Evolutionary conservation across 2,329 filamentous ascomycete genomes (phyloP).

Genomic region (Plectosphaerella plurivora): DNA sequence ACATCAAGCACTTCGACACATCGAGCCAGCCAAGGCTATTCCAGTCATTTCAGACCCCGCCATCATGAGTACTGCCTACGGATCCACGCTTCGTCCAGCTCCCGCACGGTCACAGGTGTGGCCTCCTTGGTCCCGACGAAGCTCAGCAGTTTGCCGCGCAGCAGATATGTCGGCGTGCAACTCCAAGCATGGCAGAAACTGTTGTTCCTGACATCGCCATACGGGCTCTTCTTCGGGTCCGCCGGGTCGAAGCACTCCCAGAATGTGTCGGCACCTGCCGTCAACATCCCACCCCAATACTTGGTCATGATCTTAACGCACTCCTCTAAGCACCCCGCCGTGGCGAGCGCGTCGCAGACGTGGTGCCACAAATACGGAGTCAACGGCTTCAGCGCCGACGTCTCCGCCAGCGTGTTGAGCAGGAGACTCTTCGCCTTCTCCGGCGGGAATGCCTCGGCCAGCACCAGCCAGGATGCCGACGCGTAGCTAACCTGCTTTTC

Average conservation of each 20-base stretch:
- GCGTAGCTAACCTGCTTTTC: conserved; percentile 20
- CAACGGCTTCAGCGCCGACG: conserved; percentile 20
- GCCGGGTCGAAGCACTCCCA: conserved; percentile 24
- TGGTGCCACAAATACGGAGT: conserved; percentile 25
- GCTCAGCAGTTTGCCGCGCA: conserved; percentile 12
- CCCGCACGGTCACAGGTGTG: not conserved
- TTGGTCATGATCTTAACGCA: conserved; percentile 21
- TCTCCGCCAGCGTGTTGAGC: conserved; percentile 16
- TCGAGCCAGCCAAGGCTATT: too few relatives aligned
- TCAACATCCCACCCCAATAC: conserved; percentile 28
- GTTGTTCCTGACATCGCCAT: conserved; percentile 24
- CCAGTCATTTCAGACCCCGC: too few relatives aligned
- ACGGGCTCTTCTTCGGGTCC: conserved; percentile 21
- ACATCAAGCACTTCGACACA: too few relatives aligned
- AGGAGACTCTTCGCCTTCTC: conserved; percentile 15
- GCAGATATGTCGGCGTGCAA: conserved; percentile 23
- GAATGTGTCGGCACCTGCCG: conserved; percentile 25
- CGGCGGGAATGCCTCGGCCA: conserved; percentile 16
- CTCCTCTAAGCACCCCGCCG: conserved; percentile 17
- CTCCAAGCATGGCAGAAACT: conserved; percentile 28
- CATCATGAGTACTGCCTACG: too few relatives aligned
- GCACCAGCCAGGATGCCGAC: conserved; percentile 24
- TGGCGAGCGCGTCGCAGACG: conserved; percentile 21
- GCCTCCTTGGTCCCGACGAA: not conserved
- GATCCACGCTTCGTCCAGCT: not conserved